These are phyloP conservation scores for Mycosphaerella arachidis DNA, from an alignment of 2,329 filamentous ascomycete genomes.

Conservation along the genomic window DNA sequence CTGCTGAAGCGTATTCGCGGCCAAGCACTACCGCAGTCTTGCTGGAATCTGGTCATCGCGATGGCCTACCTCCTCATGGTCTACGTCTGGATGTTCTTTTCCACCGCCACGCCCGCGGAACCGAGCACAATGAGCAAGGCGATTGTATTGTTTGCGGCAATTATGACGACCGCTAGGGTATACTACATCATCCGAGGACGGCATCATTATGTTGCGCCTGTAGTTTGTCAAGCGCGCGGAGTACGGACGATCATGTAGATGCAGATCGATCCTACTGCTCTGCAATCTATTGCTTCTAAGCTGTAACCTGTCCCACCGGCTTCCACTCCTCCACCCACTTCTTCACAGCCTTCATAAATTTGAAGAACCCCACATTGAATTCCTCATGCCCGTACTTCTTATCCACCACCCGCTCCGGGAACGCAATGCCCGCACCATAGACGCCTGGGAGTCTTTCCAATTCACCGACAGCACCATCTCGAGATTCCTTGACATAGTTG, in stretches of 20 bases:
- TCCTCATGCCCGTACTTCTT: constrained; percentile 59
- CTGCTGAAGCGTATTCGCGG: constrained; percentile 34
- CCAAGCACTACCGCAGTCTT: constrained; percentile 32
- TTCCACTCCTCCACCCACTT: constrained; percentile 50
- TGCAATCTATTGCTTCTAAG: not conserved
- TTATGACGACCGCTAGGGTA: constrained; percentile 37
- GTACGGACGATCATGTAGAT: not conserved
- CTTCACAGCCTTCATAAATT: constrained; percentile 62
- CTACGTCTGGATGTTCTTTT: constrained; percentile 50
- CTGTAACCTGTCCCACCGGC: not conserved
- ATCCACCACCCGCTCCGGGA: constrained; percentile 57
- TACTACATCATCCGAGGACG: constrained; percentile 38
- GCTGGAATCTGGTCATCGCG: constrained; percentile 37
- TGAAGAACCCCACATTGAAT: constrained; percentile 59
- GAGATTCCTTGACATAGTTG: constrained; percentile 20
- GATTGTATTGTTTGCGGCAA: constrained; percentile 31
- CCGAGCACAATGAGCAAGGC: constrained; percentile 44
- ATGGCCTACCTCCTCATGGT: constrained; percentile 43
- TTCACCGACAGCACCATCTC: constrained; percentile 13
- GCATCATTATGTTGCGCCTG: constrained; percentile 26
- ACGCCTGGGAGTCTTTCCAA: constrained; percentile 45
- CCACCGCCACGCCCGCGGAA: constrained; percentile 35
- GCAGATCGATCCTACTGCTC: too few relatives aligned
- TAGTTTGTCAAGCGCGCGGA: not conserved
- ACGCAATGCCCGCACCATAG: constrained; percentile 61